Percentiles rank a stretch among this genome's conserved stretches.
These are phyloP conservation scores for Hypoxylon crocopeplum DNA, from an alignment of 495 filamentous ascomycete species.

Conservation along the genomic window DNA sequence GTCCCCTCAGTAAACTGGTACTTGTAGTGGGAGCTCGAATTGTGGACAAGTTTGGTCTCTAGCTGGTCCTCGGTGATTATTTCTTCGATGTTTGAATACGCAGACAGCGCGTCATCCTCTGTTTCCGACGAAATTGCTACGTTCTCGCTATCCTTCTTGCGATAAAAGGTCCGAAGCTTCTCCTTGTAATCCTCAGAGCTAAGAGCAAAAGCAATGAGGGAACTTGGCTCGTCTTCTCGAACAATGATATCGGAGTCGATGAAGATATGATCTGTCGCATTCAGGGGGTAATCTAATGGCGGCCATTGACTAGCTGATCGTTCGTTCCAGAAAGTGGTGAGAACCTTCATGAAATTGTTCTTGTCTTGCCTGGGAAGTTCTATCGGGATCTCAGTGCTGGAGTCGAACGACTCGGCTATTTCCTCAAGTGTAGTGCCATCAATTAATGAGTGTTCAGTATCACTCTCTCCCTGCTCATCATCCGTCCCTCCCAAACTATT, in stretches of 20 bases:
- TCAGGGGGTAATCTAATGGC: constrained; percentile 91
- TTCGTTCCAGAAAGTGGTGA: constrained; percentile 98
- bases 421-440: constrained; percentile 64
- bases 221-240: constrained; percentile 96
- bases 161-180: constrained; percentile 69
- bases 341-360: constrained; percentile 88
- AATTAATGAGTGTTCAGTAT: constrained; percentile 67
- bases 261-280: constrained; percentile 89
- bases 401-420: constrained; percentile 69
- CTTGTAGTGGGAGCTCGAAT: constrained; percentile 88
- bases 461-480: constrained; percentile 73
- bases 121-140: constrained; percentile 46
- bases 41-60: constrained; percentile 77
- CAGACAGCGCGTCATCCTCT: constrained; percentile 31
- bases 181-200: constrained; percentile 82
- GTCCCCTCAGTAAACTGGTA: constrained; percentile 92
- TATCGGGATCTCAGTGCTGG: constrained; percentile 66
- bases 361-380: constrained; percentile 92
- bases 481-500: constrained; percentile 60
- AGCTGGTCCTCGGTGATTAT: constrained; percentile 61
- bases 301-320: constrained; percentile 95
- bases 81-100: constrained; percentile 37
- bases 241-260: constrained; percentile 98
- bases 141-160: constrained; percentile 34
- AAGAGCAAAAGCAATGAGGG: constrained; percentile 90